Evolutionary conservation across 2,329 filamentous ascomycete genomes (phyloP).

Genomic region (Rachicladosporium sp.): DNA sequence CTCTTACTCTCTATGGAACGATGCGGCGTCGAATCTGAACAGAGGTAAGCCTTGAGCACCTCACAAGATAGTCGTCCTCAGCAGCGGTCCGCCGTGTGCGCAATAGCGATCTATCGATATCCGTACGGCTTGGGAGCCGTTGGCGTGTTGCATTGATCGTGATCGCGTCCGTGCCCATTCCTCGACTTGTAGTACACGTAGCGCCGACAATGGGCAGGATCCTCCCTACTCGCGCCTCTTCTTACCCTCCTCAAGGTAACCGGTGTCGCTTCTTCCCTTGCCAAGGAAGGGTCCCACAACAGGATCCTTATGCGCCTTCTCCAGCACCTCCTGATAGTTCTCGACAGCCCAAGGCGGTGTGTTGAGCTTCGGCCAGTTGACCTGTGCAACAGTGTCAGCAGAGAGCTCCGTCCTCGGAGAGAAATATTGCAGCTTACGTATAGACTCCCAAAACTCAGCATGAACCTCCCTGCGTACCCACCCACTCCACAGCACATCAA

Average conservation of each 20-base stretch:
- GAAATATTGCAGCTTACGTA: conserved; percentile 57
- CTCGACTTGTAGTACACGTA: too few species aligned
- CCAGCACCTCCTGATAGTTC: conserved; percentile 76
- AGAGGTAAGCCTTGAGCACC: too few species aligned
- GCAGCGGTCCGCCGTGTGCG: too few species aligned
- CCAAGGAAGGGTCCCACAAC: conserved; percentile 63
- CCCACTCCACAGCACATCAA: conserved; percentile 63
- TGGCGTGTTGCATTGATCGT: too few species aligned
- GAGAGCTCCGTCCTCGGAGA: background rate
- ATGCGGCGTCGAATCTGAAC: too few species aligned
- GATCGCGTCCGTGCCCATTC: too few species aligned
- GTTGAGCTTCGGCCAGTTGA: conserved; percentile 97
- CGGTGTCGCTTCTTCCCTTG: conserved; percentile 63
- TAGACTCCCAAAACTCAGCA: conserved; percentile 75
- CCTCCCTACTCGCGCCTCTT: conserved; percentile 87
- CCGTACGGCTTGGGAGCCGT: too few species aligned
- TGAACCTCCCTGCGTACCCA: conserved; percentile 62
- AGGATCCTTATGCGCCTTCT: conserved; percentile 68
- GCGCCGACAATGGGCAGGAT: too few species aligned
- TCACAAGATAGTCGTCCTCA: too few species aligned
- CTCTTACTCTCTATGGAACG: too few species aligned
- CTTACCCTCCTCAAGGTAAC: conserved; percentile 91
- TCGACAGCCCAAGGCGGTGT: conserved; percentile 76
- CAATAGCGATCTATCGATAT: too few species aligned
- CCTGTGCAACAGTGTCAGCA: conserved; percentile 40